Base-by-base conservation (phyloP, 2,329 filamentous ascomycete species). In the Pyricularia grisea region DNA sequence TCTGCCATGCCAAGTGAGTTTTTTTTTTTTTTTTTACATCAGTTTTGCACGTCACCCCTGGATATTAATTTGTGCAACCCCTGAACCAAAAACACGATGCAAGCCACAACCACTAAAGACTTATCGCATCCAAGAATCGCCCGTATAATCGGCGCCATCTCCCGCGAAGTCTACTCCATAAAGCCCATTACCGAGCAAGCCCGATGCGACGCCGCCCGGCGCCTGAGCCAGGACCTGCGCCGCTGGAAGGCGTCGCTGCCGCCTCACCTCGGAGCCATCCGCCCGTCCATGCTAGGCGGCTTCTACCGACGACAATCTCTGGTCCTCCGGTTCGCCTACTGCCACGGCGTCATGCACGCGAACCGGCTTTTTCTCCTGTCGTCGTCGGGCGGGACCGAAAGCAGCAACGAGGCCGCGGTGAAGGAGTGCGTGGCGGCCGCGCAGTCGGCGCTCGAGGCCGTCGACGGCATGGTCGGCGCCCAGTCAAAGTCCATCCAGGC, bases 351-450 rank as follows among this genome's bases (percentile, higher is more conserved):
- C 14, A 79, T 82, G 5, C 76, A 82, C 2, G 78, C 77, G 0
- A 75, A 81, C 64, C 74, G 81, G 0, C 80, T 78, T 4, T 78
- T n/a, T n/a, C n/a, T 78, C 14, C 72, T 82, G 0, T 11, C 28
- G 25, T 25, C 58, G 5, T n/a, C n/a, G 9, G 83, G 82, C 67
- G 58, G 58, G 83, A 82, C 67, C 58, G 25, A 27, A 10, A 27
- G 23, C 58, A 61, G 25, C 25, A 23, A 27, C 55, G 50, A 23
- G 50, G 55, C 55, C 25, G 58, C 58, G 58, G n/a, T 61, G 2
- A 33, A 10, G 25, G 78, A 81, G 2, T 86, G 84, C 69, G 75
- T 87, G 2, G 75, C 77, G 12, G 83, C 84, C 0, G 83, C 84
- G 11, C 79, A 80, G 70, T 76, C 76, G 0, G 81, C 82, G 0